Percentiles rank a stretch among this genome's conserved stretches.
These are phyloP conservation scores for Gymnopilus dilepis DNA, from an alignment of 768 basidiomycete genomes.

Conservation along the genomic window DNA sequence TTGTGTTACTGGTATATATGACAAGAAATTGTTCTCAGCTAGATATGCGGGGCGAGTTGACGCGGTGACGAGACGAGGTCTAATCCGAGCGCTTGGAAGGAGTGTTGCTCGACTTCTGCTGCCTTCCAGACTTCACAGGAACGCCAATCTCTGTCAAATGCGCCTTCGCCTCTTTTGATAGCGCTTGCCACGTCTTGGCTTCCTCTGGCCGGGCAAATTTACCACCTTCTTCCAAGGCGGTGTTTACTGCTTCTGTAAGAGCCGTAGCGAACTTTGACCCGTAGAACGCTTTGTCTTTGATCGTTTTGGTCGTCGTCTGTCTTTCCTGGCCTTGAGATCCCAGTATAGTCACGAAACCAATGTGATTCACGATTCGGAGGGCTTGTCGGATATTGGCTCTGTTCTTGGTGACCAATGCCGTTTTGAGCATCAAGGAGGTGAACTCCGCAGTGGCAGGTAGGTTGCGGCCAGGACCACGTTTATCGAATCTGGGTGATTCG, in stretches of 20 bases:
- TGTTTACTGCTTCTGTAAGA: constrained; percentile 45
- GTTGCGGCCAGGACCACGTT: constrained; percentile 48
- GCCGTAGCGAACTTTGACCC: constrained; percentile 54
- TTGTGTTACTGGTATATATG: not conserved
- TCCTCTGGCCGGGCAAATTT: constrained; percentile 31
- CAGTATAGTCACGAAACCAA: constrained; percentile 47
- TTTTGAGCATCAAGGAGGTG: constrained; percentile 60
- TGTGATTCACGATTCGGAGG: constrained; percentile 59
- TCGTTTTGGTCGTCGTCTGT: constrained; percentile 35
- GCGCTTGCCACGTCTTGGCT: constrained; percentile 31
- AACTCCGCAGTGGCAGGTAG: constrained; percentile 55
- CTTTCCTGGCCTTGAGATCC: constrained; percentile 23
- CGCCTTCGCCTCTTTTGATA: constrained; percentile 30
- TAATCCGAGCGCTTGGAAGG: not conserved
- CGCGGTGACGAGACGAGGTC: not conserved
- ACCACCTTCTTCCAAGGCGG: constrained; percentile 31
- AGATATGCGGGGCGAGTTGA: not conserved
- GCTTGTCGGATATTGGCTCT: constrained; percentile 60
- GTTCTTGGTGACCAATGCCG: constrained; percentile 59
- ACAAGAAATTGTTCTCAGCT: not conserved
- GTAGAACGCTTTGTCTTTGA: constrained; percentile 46
- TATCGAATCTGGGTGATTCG: constrained; percentile 43
- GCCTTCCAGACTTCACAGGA: too few species aligned
- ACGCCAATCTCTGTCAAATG: not conserved
- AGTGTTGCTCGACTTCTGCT: too few species aligned